Base-by-base conservation (phyloP, 1,139 yeast species). In the Geotrichum restrictum region DNA sequence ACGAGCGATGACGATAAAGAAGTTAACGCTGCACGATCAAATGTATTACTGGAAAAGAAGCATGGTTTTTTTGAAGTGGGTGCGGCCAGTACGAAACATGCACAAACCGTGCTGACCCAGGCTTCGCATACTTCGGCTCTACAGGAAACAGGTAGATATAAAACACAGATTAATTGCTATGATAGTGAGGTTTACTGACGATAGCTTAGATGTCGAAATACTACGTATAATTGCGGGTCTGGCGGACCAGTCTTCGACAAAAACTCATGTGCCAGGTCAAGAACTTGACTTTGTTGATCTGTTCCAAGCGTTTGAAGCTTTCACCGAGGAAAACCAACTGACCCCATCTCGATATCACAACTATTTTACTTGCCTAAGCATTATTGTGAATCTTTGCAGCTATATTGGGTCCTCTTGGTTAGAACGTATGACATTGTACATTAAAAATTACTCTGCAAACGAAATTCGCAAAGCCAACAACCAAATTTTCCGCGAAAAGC, bases 221-320 rank as follows among this genome's bases (percentile, higher is more conserved):
- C 19, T 48, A 21, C 47, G 19, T 10, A 48, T 52, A 2, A 48
- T 52, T 19, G 45, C 54, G 1, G 46, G 48, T 2, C 46, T 52
- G 21, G 54, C 51, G 24, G 51, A 48, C 31, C 49, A 44, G 24
- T 8, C 32, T 4, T 27, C 34, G 14, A 19, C n/a, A n/a, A 41
- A 33, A 33, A 22, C 34, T 3, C 19, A 6, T n/a, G 21, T 7
- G 16, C 29, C 22, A 8, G 4, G 24, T 6, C 31, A 40, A 36
- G 45, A 48, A 3, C 39, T 52, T 21, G 61, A 59, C 38, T 61
- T 62, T 46, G 56, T 62, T 3, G 61, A 59, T 44, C 55, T 63
- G 22, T 61, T 59, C 48, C 54, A 53, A 36, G 58, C 60, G 6
- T 62, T 62, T 42, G 60, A 61, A 31, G 53, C 59, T 2, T 64